Base-by-base conservation (phyloP, 441 rosid species). In the Cnidoscolus chayamansa region DNA sequence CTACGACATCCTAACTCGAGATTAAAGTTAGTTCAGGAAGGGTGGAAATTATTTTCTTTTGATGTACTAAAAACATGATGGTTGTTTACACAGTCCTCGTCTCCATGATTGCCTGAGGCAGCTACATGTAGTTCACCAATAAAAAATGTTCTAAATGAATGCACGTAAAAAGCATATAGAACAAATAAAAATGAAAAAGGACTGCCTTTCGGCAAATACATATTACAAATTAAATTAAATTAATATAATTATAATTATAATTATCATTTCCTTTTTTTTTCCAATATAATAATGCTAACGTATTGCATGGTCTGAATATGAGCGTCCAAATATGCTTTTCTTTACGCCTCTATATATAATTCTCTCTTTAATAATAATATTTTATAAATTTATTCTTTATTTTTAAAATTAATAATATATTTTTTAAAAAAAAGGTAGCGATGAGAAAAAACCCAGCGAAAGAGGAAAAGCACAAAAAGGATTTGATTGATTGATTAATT, bases 391-490 rank as follows among this genome's bases (percentile, higher is more conserved):
- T 25, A 25, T 25, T 25, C 25, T 25, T 25, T 25, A 25, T 25
- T 25, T 25, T 25, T 25, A 25, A 25, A 25, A 25, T 25, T 25
- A 25, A 25, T 25, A 25, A 25, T 25, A 25, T 25, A 25, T 25
- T 25, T 25, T 25, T 25, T 25, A 6, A 2, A 1, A n/a, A 20
- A 10, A 64, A 35, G 40, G 40, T 25, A 25, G 25, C 25, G 25
- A 25, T 25, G 25, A 35, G 40, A 35, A 35, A 2, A 35, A 35
- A 35, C 40, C 40, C 40, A 35, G 5, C 4, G 48, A 47, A 70
- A 51, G 66, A 43, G 60, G 49, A 63, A 71, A 72, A 63, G 63
- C 16, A 20, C 68, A 30, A 53, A 72, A 63, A 51, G 74, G 25
- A 25, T 25, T 25, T 25, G 25, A 25, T 25, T 25, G 25, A 72